phyloP scores from a whole-genome alignment of 805 yeast genomes.

The Nematodospora valgi region DNA sequence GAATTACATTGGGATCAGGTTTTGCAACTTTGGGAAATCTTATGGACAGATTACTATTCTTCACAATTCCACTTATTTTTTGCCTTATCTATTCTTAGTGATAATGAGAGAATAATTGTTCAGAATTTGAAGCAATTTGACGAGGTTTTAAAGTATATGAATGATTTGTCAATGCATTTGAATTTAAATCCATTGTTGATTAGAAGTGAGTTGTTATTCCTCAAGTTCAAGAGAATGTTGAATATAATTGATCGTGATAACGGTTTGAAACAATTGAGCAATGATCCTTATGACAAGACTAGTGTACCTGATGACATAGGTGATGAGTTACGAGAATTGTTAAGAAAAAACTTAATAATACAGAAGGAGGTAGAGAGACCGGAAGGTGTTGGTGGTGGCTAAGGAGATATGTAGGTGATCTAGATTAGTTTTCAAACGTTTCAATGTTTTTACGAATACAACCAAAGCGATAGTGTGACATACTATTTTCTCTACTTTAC shows the following conservation, averaged over 20 bases:
- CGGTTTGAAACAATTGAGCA: conserved; percentile 13
- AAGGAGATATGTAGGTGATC: conserved; percentile 3
- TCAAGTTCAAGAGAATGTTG: conserved; percentile 76
- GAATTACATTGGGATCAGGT: conserved; percentile 82
- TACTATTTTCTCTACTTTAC: too few species aligned
- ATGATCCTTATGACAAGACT: conserved; percentile 17
- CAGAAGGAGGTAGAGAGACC: conserved; percentile 55
- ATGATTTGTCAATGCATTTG: conserved; percentile 77
- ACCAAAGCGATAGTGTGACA: too few species aligned
- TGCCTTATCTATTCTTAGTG: conserved; percentile 85
- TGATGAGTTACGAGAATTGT: conserved; percentile 55
- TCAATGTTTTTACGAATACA: too few species aligned
- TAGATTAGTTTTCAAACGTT: background rate
- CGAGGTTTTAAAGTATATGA: conserved; percentile 88
- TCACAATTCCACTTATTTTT: conserved; percentile 87
- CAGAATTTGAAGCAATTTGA: conserved; percentile 77
- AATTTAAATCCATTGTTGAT: conserved; percentile 73
- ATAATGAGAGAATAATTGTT: conserved; percentile 74
- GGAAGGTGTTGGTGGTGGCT: conserved; percentile 46
- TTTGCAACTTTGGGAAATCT: conserved; percentile 81
- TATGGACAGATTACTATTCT: conserved; percentile 84
- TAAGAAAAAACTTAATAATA: conserved; percentile 59
- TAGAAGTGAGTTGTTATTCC: conserved; percentile 80
- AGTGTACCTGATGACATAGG: conserved; percentile 30
- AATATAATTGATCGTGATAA: conserved; percentile 67